Evolutionary conservation across 805 yeast species (phyloP), one percentile per base, ranked within the genome.

Genomic region (Saccharomycopsis vini): DNA sequence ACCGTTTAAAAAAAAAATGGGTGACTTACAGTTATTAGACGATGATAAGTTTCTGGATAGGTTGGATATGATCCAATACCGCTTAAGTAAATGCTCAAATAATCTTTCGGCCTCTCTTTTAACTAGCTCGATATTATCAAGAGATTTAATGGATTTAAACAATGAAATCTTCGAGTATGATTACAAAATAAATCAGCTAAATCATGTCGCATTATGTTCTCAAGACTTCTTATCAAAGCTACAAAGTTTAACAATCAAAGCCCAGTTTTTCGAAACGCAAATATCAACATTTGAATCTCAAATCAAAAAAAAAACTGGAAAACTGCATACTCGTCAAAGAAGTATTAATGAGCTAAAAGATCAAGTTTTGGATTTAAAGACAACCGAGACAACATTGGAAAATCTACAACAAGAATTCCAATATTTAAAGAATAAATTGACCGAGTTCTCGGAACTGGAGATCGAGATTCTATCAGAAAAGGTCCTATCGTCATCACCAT

Each of bases 301-400:
- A 18, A 22, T 30, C 13, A 21, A 23, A 15, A 13, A 7, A 18
- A 43, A 50, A 16, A 36, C 42, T 10, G 34, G 46, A 39, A 42
- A 54, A 23, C 23, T 44, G 4, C 47, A 48, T n/a, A 47, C 43
- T 19, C 47, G 54, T 1, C 33, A 47, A 2, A 46, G 55, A 7
- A 45, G 47, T 18, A 39, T 45, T 3, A 44, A 50, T 21, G 51
- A 52, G 20, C 51, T 56, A 54, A 58, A 51, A 44, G 66, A 63
- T 39, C 54, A 56, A n/a, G 64, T 61, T 33, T 52, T 68, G 24
- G 67, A 68, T 44, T 66, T 70, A 70, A 60, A 64, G 56, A 67
- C 72, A 3, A 62, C 68, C 0, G 70, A 67, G 41, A 69, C 73
- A 2, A 70, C 73, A 2, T 54, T 68, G 36, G 72, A 69, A 18